phyloP scores from a whole-genome alignment of 1,284 basidiomycete species.

The Melampsora americana region DNA sequence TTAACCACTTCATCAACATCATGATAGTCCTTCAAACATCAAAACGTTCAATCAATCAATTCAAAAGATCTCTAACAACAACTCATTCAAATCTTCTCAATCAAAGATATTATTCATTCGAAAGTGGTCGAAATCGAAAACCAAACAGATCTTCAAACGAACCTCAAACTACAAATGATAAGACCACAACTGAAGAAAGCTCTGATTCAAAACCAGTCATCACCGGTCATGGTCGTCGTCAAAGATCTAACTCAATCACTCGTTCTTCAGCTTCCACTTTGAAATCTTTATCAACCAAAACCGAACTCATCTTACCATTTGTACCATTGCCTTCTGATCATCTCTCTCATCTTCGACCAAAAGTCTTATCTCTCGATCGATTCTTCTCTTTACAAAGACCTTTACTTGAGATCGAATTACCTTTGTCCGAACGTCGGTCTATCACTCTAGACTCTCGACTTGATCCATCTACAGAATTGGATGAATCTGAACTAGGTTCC shows the following conservation, averaged over 20 bases:
- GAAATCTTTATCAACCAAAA: neutral
- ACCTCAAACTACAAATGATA: neutral
- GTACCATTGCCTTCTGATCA: conserved; percentile 21
- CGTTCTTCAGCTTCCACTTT: neutral
- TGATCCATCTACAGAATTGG: neutral
- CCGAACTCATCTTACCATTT: conserved; percentile 16
- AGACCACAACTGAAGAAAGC: neutral
- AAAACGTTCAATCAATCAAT: no score
- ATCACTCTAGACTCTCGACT: conserved; percentile 14
- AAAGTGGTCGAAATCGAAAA: conserved; percentile 33
- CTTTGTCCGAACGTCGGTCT: conserved; percentile 21
- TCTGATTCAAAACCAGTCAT: conserved; percentile 22
- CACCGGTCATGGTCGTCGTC: conserved; percentile 19
- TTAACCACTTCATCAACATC: no score
- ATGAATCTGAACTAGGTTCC: conserved; percentile 1
- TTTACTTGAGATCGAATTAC: conserved; percentile 29
- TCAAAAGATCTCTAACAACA: no score
- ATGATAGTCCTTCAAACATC: no score
- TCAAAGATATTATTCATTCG: conserved; percentile 8
- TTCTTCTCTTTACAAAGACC: conserved; percentile 33
- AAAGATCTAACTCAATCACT: conserved; percentile 1
- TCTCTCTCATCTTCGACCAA: conserved; percentile 33
- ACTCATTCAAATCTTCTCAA: no score
- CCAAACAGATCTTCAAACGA: neutral
- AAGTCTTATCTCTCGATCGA: conserved; percentile 20